Evolutionary conservation across 1,284 basidiomycete genomes (phyloP).

Genomic region (Fomitopsis pinicola): DNA sequence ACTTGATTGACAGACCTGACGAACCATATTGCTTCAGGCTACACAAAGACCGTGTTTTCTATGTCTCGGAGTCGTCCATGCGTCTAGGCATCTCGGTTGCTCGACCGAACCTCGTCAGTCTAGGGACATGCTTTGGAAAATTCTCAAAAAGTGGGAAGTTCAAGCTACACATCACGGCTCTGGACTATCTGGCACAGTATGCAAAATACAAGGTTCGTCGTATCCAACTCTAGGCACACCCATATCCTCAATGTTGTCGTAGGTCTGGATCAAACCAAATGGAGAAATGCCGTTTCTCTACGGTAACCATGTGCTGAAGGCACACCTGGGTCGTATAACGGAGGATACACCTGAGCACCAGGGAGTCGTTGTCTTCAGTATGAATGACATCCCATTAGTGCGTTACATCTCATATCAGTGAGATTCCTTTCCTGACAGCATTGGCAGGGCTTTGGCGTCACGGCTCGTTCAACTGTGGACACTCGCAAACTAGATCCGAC

Average conservation of each 20-base stretch:
- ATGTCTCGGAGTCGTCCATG: constrained; percentile 92
- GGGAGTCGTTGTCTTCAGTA: constrained; percentile 95
- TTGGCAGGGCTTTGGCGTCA: constrained; percentile 92
- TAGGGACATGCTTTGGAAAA: constrained; percentile 98
- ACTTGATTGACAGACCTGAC: constrained; percentile 83
- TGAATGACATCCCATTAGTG: constrained; percentile 91
- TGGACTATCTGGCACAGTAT: constrained; percentile 94
- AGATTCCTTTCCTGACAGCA: background rate
- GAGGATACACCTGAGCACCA: constrained; percentile 99
- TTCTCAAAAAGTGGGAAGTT: constrained; percentile 98
- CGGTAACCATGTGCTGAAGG: constrained; percentile 98
- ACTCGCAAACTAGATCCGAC: constrained; percentile 98
- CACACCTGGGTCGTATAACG: constrained; percentile 97
- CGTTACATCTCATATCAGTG: constrained; percentile 20
- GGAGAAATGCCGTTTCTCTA: constrained; percentile 99
- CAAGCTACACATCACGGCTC: constrained; percentile 91
- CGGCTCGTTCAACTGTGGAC: constrained; percentile 92
- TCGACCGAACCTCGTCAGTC: constrained; percentile 86
- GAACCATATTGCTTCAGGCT: constrained; percentile 89
- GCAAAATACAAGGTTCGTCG: constrained; percentile 91
- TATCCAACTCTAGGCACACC: background rate
- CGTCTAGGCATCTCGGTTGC: constrained; percentile 90
- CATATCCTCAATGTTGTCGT: background rate
- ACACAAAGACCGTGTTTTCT: constrained; percentile 90
- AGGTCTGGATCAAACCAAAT: constrained; percentile 99